Evolutionary conservation across 2,329 filamentous ascomycete species (phyloP).

Genomic region (Trichoderma sp.): DNA sequence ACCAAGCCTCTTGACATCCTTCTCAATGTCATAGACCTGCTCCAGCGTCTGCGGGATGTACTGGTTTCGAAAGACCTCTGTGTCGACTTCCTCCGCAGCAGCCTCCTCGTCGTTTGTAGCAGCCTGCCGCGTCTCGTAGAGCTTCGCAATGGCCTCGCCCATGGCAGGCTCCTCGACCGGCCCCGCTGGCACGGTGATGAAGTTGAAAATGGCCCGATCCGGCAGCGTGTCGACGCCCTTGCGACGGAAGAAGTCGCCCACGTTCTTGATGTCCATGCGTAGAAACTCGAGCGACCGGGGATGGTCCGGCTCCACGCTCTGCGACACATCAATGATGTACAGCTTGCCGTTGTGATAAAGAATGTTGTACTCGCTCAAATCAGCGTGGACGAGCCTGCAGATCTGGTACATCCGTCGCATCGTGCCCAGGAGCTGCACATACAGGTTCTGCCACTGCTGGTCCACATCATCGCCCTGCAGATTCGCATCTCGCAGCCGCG

Average conservation of each 20-base stretch:
- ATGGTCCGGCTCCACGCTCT: conserved; percentile 96
- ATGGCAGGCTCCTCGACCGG: conserved; percentile 64
- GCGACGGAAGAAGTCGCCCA: conserved; percentile 86
- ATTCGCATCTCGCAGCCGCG: conserved; percentile 82
- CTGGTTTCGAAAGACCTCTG: conserved; percentile 91
- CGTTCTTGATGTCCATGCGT: conserved; percentile 98
- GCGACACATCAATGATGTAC: conserved; percentile 96
- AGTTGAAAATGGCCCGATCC: conserved; percentile 80
- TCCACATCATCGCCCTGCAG: conserved; percentile 69
- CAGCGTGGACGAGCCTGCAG: conserved; percentile 89
- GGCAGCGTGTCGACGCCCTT: conserved; percentile 80
- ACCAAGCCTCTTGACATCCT: conserved; percentile 77
- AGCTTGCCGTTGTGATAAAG: conserved; percentile 81
- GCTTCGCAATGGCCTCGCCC: conserved; percentile 61
- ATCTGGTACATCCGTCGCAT: conserved; percentile 94
- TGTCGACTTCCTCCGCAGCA: conserved; percentile 72
- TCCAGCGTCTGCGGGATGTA: conserved; percentile 96
- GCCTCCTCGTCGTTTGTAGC: conserved; percentile 53
- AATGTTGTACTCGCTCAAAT: conserved; percentile 97
- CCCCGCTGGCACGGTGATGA: conserved; percentile 68
- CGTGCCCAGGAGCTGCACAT: conserved; percentile 79
- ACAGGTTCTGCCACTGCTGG: conserved; percentile 74
- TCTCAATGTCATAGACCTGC: conserved; percentile 94
- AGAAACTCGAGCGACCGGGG: conserved; percentile 90
- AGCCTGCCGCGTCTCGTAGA: conserved; percentile 61